phyloP scores from a whole-genome alignment of 768 basidiomycete genomes.

The Auricularia auricula-judae region DNA sequence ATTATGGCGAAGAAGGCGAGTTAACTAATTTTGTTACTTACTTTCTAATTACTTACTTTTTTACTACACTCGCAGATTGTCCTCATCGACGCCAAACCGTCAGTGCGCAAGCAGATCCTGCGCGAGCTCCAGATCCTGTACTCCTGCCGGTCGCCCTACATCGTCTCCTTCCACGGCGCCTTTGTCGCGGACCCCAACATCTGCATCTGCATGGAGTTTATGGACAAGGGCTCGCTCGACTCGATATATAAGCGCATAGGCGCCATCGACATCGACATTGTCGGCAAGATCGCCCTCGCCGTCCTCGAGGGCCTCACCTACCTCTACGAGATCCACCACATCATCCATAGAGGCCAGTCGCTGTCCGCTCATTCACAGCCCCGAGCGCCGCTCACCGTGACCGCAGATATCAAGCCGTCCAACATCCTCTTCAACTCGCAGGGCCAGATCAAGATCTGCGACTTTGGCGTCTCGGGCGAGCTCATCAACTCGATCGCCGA shows the following conservation, averaged over 20 bases:
- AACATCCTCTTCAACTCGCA: conserved; percentile 92
- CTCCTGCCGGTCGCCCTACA: conserved; percentile 86
- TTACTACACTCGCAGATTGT: conserved; percentile 51
- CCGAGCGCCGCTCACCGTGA: neutral
- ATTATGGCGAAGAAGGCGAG: conserved; percentile 93
- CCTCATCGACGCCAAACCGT: conserved; percentile 91
- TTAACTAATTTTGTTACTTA: conserved; percentile 13
- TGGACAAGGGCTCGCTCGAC: conserved; percentile 91
- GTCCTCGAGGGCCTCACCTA: conserved; percentile 94
- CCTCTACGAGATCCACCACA: conserved; percentile 92
- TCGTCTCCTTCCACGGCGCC: conserved; percentile 95
- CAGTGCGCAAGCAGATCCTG: conserved; percentile 93
- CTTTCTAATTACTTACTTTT: neutral
- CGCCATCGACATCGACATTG: conserved; percentile 83
- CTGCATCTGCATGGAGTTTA: conserved; percentile 96
- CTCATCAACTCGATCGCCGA: conserved; percentile 98
- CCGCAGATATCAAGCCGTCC: conserved; percentile 92
- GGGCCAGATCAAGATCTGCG: conserved; percentile 97
- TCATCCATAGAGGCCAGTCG: conserved; percentile 92
- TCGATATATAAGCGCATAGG: conserved; percentile 95
- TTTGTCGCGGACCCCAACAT: conserved; percentile 96
- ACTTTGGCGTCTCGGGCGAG: conserved; percentile 98
- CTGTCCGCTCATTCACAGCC: neutral
- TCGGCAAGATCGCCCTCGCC: conserved; percentile 88
- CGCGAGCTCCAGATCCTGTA: conserved; percentile 99